Percentiles rank a stretch among this genome's conserved stretches.
Evolutionary conservation across 768 basidiomycete genomes (phyloP).

Genomic region (Tephrocybe sp.): DNA sequence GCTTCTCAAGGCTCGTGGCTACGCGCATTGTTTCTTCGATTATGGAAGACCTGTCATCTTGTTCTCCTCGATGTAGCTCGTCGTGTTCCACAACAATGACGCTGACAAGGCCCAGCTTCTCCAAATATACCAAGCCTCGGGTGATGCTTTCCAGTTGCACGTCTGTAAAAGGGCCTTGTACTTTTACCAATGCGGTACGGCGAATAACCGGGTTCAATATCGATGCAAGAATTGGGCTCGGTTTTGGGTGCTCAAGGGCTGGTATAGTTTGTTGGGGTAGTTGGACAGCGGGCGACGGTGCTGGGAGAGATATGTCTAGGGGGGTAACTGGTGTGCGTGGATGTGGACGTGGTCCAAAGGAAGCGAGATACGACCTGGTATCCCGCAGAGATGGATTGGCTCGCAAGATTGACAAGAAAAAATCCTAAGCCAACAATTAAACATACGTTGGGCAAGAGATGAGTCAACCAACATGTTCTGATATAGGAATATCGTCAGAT

Average conservation of each 20-base stretch:
- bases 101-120: slow-evolving; percentile 92
- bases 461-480: slow-evolving; percentile 50
- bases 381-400: slow-evolving; percentile 92
- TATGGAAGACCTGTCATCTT: slow-evolving; percentile 64
- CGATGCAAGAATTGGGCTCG: slow-evolving; percentile 63
- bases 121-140: slow-evolving; percentile 90
- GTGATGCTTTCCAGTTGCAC: slow-evolving; percentile 92
- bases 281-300: slow-evolving; percentile 25
- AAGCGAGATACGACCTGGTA: slow-evolving; percentile 85
- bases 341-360: slow-evolving; percentile 75
- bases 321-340: slow-evolving; percentile 28
- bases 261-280: slow-evolving; percentile 33
- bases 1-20: slow-evolving; percentile 77
- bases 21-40: slow-evolving; percentile 85
- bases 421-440: slow-evolving; percentile 62
- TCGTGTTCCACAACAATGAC: slow-evolving; percentile 96
- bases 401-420: slow-evolving; percentile 91
- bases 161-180: slow-evolving; percentile 95
- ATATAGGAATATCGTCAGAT: slow-evolving; percentile 37
- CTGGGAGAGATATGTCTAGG: slow-evolving; percentile 24
- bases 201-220: slow-evolving; percentile 82
- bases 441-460: slow-evolving; percentile 8
- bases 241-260: slow-evolving; percentile 36
- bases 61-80: slow-evolving; percentile 62
- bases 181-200: slow-evolving; percentile 92